Evolutionary conservation across 2,329 filamentous ascomycete species (phyloP).

Genomic region (Chaetothyriales sp.): DNA sequence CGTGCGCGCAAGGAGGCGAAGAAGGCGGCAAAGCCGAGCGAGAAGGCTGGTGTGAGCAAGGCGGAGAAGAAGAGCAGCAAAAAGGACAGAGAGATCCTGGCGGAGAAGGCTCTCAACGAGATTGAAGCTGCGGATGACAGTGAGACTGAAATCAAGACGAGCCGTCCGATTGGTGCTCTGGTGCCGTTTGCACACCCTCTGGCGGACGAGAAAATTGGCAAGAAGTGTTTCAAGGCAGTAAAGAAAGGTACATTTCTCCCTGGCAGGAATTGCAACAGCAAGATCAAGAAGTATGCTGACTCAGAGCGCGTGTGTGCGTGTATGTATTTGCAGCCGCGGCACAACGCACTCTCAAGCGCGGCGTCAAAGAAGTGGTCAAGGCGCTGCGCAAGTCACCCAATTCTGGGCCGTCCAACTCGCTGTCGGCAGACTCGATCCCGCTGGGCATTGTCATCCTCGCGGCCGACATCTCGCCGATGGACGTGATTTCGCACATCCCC

Average conservation of each 20-base stretch:
- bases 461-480: slow-evolving; percentile 94
- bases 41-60: slow-evolving; percentile 21
- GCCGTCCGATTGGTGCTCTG: slow-evolving; percentile 30
- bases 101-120: slow-evolving; percentile 8
- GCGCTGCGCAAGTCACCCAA: slow-evolving; percentile 84
- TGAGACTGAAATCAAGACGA: slow-evolving; percentile 9
- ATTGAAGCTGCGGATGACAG: slow-evolving; percentile 4
- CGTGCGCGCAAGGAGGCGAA: slow-evolving; percentile 37
- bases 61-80: slow-evolving; percentile 31
- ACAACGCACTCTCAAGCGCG: slow-evolving; percentile 88
- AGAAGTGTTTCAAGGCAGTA: slow-evolving; percentile 39
- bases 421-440: slow-evolving; percentile 34
- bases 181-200: slow-evolving; percentile 38
- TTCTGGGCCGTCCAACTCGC: slow-evolving; percentile 35
- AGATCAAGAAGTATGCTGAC: background rate
- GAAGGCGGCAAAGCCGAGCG: slow-evolving; percentile 17
- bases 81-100: slow-evolving; percentile 4
- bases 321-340: slow-evolving; percentile 59
- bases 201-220: slow-evolving; percentile 37
- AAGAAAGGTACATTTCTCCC: slow-evolving; percentile 32
- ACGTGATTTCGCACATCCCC: slow-evolving; percentile 96
- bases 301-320: background rate
- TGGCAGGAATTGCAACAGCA: background rate
- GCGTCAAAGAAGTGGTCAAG: slow-evolving; percentile 98
- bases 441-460: slow-evolving; percentile 78